A percentile compares a stretch with the other conserved stretches of the same genome.
Conservation (phyloP, 495 filamentous ascomycete species). For the Daldinia vernicosa region DNA sequence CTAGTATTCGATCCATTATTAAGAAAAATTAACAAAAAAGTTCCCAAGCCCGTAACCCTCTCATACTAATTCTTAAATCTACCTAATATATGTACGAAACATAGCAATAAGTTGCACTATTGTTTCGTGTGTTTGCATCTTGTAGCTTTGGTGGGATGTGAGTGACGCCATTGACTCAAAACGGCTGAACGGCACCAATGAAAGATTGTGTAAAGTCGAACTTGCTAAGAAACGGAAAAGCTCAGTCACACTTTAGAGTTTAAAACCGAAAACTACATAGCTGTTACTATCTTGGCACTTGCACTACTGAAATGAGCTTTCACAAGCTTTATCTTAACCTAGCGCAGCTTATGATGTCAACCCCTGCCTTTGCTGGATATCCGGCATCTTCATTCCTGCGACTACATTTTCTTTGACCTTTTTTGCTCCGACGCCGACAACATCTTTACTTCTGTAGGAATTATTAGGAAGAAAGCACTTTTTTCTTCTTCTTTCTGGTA, state of each 20-base stretch:
- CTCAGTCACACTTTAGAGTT: background rate
- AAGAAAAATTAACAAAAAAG: no score
- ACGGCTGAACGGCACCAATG: constrained; percentile 9
- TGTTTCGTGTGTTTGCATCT: constrained; percentile 11
- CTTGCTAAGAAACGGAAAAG: constrained; percentile 24
- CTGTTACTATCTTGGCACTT: constrained; percentile 10
- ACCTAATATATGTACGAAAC: background rate
- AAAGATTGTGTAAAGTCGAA: background rate
- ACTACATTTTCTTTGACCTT: constrained; percentile 16
- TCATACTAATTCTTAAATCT: no score
- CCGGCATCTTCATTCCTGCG: constrained; percentile 15
- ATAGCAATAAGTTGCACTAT: background rate
- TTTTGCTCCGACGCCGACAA: background rate
- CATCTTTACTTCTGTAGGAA: background rate
- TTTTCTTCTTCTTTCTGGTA: background rate
- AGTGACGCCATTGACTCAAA: constrained; percentile 35
- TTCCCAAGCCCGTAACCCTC: no score
- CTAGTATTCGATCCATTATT: no score
- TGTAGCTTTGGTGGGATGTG: constrained; percentile 15
- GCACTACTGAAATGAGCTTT: constrained; percentile 22
- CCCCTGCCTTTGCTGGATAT: constrained; percentile 18
- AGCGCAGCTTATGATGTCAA: constrained; percentile 39
- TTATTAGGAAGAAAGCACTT: background rate
- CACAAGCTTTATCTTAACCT: constrained; percentile 30
- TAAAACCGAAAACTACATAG: background rate